Conservation (phyloP, 2,329 filamentous ascomycete species). For the Nemania sp. region DNA sequence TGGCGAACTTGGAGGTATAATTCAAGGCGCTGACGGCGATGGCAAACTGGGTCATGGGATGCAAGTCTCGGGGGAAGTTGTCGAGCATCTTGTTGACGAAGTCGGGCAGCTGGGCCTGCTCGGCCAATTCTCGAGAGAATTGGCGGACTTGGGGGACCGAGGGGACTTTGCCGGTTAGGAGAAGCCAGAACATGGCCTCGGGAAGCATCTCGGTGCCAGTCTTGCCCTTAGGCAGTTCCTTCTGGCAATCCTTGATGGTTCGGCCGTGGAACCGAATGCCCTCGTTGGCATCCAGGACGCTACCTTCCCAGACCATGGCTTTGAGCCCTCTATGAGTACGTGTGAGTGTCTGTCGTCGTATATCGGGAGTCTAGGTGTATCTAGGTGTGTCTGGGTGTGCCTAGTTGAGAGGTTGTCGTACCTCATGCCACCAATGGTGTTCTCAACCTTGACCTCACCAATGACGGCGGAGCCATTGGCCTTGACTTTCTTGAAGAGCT, state of each 20-base stretch:
- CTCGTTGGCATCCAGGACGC: slow-evolving; percentile 93
- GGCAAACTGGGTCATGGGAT: slow-evolving; percentile 98
- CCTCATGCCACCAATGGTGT: slow-evolving; percentile 94
- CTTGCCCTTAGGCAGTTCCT: slow-evolving; percentile 88
- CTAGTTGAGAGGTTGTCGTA: slow-evolving; percentile 25
- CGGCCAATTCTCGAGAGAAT: slow-evolving; percentile 84
- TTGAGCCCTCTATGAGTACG: slow-evolving; percentile 68
- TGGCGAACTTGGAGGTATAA: slow-evolving; percentile 91
- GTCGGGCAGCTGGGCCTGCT: slow-evolving; percentile 79
- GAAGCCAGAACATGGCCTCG: slow-evolving; percentile 99
- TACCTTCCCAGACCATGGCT: slow-evolving; percentile 98
- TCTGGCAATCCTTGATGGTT: slow-evolving; percentile 97
- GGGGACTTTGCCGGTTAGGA: slow-evolving; percentile 91
- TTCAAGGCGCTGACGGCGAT: slow-evolving; percentile 95
- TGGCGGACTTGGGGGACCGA: slow-evolving; percentile 78
- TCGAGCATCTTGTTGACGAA: slow-evolving; percentile 90
- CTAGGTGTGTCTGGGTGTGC: not conserved
- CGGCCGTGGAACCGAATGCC: slow-evolving; percentile 97
- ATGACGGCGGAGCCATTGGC: slow-evolving; percentile 79
- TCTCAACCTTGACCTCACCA: slow-evolving; percentile 91
- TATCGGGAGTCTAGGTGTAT: not conserved
- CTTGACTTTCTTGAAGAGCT: slow-evolving; percentile 93
- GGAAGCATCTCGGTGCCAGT: slow-evolving; percentile 96
- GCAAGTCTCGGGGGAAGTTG: slow-evolving; percentile 83
- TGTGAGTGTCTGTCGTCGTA: slow-evolving; percentile 4